phyloP scores from a whole-genome alignment of 345 rosid species.

The Noccaea bulbosa region DNA sequence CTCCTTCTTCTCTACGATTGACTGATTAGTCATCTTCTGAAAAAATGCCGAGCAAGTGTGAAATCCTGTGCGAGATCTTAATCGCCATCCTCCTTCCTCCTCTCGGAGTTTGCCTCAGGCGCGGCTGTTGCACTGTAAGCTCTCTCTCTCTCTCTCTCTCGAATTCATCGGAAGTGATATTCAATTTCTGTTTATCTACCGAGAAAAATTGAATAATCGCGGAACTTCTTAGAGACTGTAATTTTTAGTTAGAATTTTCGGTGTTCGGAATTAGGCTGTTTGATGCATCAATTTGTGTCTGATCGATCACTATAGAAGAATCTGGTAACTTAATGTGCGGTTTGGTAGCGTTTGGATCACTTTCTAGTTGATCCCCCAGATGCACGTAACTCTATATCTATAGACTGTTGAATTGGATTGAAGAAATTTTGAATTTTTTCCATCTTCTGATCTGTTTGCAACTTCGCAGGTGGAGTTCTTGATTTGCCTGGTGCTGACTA shows the following conservation, averaged over 20 bases:
- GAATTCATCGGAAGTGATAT: background rate
- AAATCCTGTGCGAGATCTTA: conserved; percentile 74
- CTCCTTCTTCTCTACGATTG: too few species aligned
- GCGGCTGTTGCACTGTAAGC: conserved; percentile 86
- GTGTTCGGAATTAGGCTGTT: too few species aligned
- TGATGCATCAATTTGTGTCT: too few species aligned
- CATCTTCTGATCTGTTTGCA: background rate
- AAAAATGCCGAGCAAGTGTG: conserved; percentile 68
- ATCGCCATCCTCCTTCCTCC: conserved; percentile 89
- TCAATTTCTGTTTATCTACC: background rate
- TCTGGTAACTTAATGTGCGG: too few species aligned
- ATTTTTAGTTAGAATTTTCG: too few species aligned
- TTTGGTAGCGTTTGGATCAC: too few species aligned
- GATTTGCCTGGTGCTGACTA: conserved; percentile 73
- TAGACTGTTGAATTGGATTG: background rate
- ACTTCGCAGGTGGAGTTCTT: conserved; percentile 75
- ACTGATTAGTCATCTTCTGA: background rate
- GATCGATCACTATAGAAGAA: too few species aligned
- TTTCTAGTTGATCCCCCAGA: too few species aligned
- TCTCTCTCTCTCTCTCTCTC: conserved; percentile 28
- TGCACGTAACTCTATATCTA: background rate
- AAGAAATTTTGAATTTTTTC: background rate
- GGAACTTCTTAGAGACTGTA: too few species aligned
- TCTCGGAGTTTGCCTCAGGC: conserved; percentile 81
- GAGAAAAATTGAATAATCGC: background rate